These are phyloP conservation scores for Arabis alpina DNA, from an alignment of 345 rosid genomes.

Conservation along the genomic window DNA sequence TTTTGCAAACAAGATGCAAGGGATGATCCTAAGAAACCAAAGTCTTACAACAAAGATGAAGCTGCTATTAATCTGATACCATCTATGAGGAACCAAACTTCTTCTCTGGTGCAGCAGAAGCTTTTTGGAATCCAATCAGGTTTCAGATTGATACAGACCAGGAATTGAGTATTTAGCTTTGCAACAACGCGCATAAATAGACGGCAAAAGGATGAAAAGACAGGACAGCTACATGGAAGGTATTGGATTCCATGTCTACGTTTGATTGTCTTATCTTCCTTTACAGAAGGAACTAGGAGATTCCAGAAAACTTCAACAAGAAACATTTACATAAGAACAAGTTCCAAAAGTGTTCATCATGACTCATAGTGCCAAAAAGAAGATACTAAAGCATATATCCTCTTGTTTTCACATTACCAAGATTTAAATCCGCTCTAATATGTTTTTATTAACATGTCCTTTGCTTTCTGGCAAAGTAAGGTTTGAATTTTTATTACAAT, in stretches of 20 bases:
- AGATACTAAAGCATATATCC: conserved; percentile 12
- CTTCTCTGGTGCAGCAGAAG: conserved; percentile 18
- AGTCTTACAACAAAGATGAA: conserved; percentile 12
- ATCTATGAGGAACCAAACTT: conserved; percentile 21
- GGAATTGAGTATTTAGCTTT: not conserved
- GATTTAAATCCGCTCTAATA: not conserved
- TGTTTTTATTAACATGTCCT: conserved; percentile 10
- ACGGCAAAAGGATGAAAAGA: not conserved
- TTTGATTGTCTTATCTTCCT: conserved; percentile 26
- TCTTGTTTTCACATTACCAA: conserved; percentile 26
- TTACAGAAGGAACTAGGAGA: conserved; percentile 29
- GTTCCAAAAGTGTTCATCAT: conserved; percentile 37
- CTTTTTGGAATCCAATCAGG: conserved; percentile 12
- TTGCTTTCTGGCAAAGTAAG: conserved; percentile 2
- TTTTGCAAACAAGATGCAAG: conserved; percentile 23
- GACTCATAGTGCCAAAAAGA: conserved; percentile 5
- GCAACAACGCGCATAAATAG: conserved; percentile 26
- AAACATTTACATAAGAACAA: conserved; percentile 32
- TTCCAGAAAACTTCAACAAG: conserved; percentile 41
- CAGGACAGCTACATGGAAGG: conserved; percentile 20
- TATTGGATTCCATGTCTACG: conserved; percentile 33
- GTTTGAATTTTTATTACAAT: conserved; percentile 11
- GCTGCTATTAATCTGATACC: conserved; percentile 21
- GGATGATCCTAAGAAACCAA: conserved; percentile 24
- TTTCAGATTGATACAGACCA: conserved; percentile 16